Conservation (phyloP, 2,329 filamentous ascomycete genomes). For the Xylariaceae sp. region DNA sequence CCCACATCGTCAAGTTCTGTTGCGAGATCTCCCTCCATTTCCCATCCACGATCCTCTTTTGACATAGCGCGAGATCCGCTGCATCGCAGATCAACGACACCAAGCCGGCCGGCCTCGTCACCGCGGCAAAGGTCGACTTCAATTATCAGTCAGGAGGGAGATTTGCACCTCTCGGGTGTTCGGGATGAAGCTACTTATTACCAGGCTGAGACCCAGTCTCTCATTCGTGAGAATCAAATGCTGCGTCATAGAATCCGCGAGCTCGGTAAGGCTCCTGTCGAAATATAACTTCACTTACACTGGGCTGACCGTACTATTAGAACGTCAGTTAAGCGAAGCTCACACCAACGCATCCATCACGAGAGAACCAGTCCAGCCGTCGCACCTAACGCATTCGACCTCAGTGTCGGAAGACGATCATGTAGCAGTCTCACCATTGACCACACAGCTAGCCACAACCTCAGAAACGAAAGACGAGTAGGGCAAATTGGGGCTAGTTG, state of each 20-base stretch:
- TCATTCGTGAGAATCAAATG: slow-evolving; percentile 79
- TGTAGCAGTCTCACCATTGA: slow-evolving; percentile 8
- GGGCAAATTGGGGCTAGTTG: slow-evolving; percentile 1
- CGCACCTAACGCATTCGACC: slow-evolving; percentile 43
- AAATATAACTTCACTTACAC: not conserved
- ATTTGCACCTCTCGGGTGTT: slow-evolving; percentile 54
- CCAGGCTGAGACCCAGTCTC: slow-evolving; percentile 73
- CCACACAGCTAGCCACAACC: slow-evolving; percentile 13
- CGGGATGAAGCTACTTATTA: slow-evolving; percentile 74
- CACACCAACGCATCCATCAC: slow-evolving; percentile 33
- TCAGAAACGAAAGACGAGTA: slow-evolving; percentile 26
- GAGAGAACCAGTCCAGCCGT: slow-evolving; percentile 45
- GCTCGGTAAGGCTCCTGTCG: slow-evolving; percentile 46
- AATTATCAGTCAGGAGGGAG: slow-evolving; percentile 55
- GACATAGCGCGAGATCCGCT: slow-evolving; percentile 53
- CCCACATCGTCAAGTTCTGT: slow-evolving; percentile 39
- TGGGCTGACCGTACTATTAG: slow-evolving; percentile 30
- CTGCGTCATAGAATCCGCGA: slow-evolving; percentile 68
- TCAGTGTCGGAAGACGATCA: slow-evolving; percentile 39
- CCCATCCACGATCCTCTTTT: slow-evolving; percentile 52
- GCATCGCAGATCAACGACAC: slow-evolving; percentile 52
- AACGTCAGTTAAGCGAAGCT: slow-evolving; percentile 47
- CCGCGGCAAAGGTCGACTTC: slow-evolving; percentile 53
- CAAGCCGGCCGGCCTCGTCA: slow-evolving; percentile 50
- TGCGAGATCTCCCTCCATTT: slow-evolving; percentile 46